A percentile compares a stretch with the other conserved stretches of the same genome.
phyloP scores from a whole-genome alignment of 192 early-diverging fungal species.

The Podila epigama region DNA sequence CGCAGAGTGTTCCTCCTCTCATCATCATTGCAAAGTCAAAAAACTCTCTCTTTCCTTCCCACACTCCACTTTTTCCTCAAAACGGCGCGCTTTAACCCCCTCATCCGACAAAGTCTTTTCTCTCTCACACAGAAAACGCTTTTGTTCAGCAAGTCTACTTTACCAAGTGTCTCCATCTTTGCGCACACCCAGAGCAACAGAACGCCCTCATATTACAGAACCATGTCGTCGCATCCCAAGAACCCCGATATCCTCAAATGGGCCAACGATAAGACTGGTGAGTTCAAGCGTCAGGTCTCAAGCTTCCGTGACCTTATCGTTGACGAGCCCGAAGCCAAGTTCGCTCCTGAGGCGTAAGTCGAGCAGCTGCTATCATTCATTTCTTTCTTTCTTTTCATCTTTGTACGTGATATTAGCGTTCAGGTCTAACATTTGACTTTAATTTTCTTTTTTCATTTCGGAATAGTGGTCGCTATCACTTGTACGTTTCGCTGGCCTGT shows the following conservation, averaged over 20 bases:
- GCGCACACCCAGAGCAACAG: neutral
- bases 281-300: constrained; percentile 81
- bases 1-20: too few relatives aligned
- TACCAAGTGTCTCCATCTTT: neutral
- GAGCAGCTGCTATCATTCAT: neutral
- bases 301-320: constrained; percentile 71
- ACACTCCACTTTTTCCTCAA: neutral
- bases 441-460: constrained; percentile 1
- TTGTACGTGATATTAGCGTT: neutral
- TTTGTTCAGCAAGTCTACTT: neutral
- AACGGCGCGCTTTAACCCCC: neutral
- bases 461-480: constrained; percentile 35
- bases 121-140: neutral
- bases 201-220: constrained; percentile 2
- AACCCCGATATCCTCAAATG: constrained; percentile 60
- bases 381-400: neutral
- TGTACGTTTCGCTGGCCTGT: constrained; percentile 38
- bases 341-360: constrained; percentile 74
- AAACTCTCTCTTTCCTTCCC: neutral
- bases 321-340: constrained; percentile 63
- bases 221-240: constrained; percentile 21
- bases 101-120: neutral
- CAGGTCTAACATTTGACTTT: neutral
- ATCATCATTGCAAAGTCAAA: too few relatives aligned
- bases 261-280: constrained; percentile 73